These are phyloP conservation scores for Cercospora sp. DNA, from an alignment of 2,329 filamentous ascomycete species.

Conservation along the genomic window DNA sequence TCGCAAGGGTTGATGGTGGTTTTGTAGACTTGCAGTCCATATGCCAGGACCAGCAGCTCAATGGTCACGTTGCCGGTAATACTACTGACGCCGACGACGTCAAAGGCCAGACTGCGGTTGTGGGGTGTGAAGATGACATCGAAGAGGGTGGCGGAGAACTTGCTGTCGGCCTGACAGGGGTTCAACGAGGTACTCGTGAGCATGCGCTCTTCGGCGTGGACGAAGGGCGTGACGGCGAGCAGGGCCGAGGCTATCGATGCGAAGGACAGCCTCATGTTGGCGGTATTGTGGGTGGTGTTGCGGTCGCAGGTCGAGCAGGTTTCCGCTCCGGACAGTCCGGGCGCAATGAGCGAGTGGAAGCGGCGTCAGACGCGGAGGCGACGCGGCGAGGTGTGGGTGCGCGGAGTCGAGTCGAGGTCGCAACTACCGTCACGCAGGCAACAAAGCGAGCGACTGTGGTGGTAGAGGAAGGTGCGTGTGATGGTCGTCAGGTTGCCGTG, in stretches of 20 bases:
- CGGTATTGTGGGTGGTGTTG: constrained; percentile 13
- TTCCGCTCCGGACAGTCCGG: constrained; percentile 20
- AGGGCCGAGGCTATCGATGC: constrained; percentile 33
- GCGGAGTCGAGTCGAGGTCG: background rate
- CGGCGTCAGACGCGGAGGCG: constrained; percentile 22
- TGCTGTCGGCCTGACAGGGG: constrained; percentile 78
- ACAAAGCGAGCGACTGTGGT: constrained; percentile 8
- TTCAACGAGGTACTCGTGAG: constrained; percentile 83
- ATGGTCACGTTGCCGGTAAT: constrained; percentile 81
- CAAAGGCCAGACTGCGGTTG: constrained; percentile 70
- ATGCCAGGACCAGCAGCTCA: constrained; percentile 73
- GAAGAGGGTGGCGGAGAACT: constrained; percentile 86
- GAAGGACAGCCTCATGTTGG: constrained; percentile 33
- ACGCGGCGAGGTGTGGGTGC: constrained; percentile 8
- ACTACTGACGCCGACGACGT: constrained; percentile 78
- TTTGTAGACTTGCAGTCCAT: constrained; percentile 73
- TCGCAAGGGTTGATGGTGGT: constrained; percentile 74
- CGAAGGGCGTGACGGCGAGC: constrained; percentile 47
- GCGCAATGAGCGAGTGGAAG: constrained; percentile 24
- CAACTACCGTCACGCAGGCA: background rate
- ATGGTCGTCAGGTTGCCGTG: background rate
- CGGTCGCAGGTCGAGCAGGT: constrained; percentile 15
- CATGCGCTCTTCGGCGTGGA: constrained; percentile 59
- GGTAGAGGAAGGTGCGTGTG: background rate
- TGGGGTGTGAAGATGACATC: constrained; percentile 76